These are phyloP conservation scores for Madurella mycetomatis DNA, from an alignment of 2,329 filamentous ascomycete species.

Conservation along the genomic window DNA sequence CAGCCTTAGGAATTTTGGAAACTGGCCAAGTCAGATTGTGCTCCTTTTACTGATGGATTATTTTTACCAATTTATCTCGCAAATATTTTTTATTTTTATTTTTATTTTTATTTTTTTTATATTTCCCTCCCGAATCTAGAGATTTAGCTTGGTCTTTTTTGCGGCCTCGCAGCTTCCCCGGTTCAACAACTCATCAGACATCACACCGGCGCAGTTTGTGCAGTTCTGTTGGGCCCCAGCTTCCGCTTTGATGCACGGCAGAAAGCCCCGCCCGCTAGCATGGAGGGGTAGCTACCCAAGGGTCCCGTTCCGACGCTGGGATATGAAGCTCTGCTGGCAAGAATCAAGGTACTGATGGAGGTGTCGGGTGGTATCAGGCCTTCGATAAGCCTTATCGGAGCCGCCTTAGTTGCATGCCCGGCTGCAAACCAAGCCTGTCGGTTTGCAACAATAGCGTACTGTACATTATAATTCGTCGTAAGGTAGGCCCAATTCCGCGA, in stretches of 20 bases:
- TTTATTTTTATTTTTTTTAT: too few relatives aligned
- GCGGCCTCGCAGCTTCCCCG: neutral
- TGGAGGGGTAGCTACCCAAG: slow-evolving; percentile 12
- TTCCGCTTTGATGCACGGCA: slow-evolving; percentile 16
- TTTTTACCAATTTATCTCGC: neutral
- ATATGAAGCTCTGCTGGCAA: too few relatives aligned
- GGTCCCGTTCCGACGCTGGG: neutral
- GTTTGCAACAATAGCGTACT: slow-evolving; percentile 9
- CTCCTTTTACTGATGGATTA: neutral
- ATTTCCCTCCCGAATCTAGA: neutral
- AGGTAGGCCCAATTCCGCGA: neutral
- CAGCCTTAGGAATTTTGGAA: neutral
- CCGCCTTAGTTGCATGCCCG: slow-evolving; percentile 1
- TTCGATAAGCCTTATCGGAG: slow-evolving; percentile 18
- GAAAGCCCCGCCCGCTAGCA: slow-evolving; percentile 10
- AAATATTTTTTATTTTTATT: too few relatives aligned
- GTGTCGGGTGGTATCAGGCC: slow-evolving; percentile 16
- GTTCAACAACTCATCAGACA: slow-evolving; percentile 17
- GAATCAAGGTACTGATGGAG: slow-evolving; percentile 1
- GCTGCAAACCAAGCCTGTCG: slow-evolving; percentile 2
- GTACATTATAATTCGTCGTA: slow-evolving; percentile 21
- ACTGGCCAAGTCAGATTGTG: neutral
- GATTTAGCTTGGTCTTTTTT: neutral
- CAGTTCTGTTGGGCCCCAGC: slow-evolving; percentile 19
- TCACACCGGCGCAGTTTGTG: slow-evolving; percentile 3